phyloP scores from a whole-genome alignment of 192 early-diverging fungal species.

The Gigaspora rosea region DNA sequence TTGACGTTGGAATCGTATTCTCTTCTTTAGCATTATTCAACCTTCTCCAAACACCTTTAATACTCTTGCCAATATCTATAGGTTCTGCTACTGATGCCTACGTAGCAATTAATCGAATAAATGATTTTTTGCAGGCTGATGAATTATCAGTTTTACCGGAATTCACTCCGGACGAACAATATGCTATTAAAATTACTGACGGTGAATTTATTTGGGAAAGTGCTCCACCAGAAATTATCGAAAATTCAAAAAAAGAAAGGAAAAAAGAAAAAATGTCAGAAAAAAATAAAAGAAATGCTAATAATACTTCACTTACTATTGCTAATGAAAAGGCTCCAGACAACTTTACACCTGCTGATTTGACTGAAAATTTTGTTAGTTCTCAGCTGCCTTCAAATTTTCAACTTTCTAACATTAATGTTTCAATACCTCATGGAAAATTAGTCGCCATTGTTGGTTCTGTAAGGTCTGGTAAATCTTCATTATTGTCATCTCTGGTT shows the following conservation, averaged over 20 bases:
- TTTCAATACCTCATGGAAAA: conserved; percentile 50
- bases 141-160: conserved; percentile 59
- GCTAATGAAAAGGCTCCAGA: conserved; percentile 22
- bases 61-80: conserved; percentile 64
- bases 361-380: conserved; percentile 27
- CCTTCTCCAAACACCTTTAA: conserved; percentile 60
- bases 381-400: conserved; percentile 44
- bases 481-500: conserved; percentile 64
- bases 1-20: conserved; percentile 58
- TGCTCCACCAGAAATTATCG: conserved; percentile 35
- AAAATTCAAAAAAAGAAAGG: conserved; percentile 22
- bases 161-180: conserved; percentile 42
- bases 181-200: conserved; percentile 59
- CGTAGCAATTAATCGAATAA: conserved; percentile 56
- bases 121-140: conserved; percentile 61
- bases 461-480: conserved; percentile 65
- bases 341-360: conserved; percentile 44
- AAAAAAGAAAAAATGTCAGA: conserved; percentile 42
- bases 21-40: conserved; percentile 66
- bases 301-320: not conserved
- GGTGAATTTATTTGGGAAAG: conserved; percentile 71
- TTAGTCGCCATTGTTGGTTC: conserved; percentile 66
- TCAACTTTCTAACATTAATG: conserved; percentile 49
- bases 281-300: conserved; percentile 53
- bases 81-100: conserved; percentile 51